Evolutionary conservation across 331 rosid species (phyloP), one percentile per base, ranked within the genome.

Genomic region (Acacia pycnantha): DNA sequence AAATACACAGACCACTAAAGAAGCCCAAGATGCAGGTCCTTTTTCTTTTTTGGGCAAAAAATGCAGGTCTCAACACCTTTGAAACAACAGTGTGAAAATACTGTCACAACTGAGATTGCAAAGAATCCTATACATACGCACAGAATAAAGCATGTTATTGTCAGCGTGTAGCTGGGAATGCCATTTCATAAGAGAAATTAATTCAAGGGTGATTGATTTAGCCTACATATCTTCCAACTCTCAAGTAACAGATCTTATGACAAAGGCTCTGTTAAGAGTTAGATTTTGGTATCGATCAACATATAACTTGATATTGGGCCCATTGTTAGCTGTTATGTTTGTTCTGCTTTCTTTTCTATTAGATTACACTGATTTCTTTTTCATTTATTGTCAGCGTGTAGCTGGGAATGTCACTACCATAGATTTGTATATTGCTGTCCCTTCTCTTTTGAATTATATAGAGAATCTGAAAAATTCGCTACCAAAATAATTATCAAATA

Each of bases 401-500:
- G 64, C 14, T 56, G 64, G 14, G 29, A n/a, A n/a, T 8, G 12
- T 56, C 29, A 13, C 64, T 56, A 56, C 64, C 64, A 56, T 56
- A 27, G 10, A 56, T 56, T 56, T 56, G 27, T 56, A 2, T 22
- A 56, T n/a, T 22, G 27, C 13, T 56, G 64, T 56, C 29, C 64
- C 29, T 56, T 56, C 64, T 22, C 27, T 56, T 56, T n/a, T 22
- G 29, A 56, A 56, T 56, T 22, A 56, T 9, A n/a, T 22, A 54
- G 29, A 22, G 29, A 27, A 22, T 56, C 31, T 9, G 64, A 56
- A 22, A 56, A 9, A n/a, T 56, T 22, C 12, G 11, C 64, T 58
- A 64, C 40, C 50, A 70, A 29, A 64, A 82, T 68, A 70, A 56
- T 66, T 70, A 76, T 54, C 58, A 16, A 70, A 72, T 27, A 53